Base-by-base conservation (phyloP, 2,329 filamentous ascomycete species). In the Dactylellina haptotyla region DNA sequence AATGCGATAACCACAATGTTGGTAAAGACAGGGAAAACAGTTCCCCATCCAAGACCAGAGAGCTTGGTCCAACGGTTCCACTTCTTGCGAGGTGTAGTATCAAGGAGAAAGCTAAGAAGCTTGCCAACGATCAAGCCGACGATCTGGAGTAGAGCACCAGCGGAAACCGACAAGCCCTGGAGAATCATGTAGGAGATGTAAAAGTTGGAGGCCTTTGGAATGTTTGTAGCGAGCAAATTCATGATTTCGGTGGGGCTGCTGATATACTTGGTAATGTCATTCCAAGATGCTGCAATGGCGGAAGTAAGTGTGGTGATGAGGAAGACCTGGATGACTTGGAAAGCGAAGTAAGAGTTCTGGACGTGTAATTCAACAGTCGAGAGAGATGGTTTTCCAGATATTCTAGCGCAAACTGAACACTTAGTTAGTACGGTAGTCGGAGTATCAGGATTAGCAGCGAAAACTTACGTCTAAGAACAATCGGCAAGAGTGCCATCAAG, bases 181-280 rank as follows among this genome's bases (percentile, higher is more conserved):
- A 99, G 87, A 30, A 98, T 87, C 76, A 99, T 96, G 82, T 98
- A 99, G 0, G 90, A 92, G 18, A 98, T 89, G 81, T 97, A 99
- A 79, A 98, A 96, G 82, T 96, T 98, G 73, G 93, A 93, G 0
- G 92, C 89, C 64, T 87, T 89, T 16, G 95, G 95, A 4, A 99
- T 84, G 69, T 91, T 90, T 14, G 84, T 79, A 0, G 93, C 89
- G 2, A 97, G 84, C 39, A 96, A 81, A 0, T 80, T 82, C 0
- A 92, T 87, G 4, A 88, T 86, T 0, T 82, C 82, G 1, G 83
- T 80, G 0, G 93, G 92, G 2, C 92, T 77, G 0, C 87, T 39
- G 26, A 72, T n/a, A n/a, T n/a, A 59, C 12, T 88, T 83, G 51
- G 96, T 88, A 18, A 87, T 77, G 23, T 85, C 82, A 1, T 88